A percentile compares a stretch with the other conserved stretches of the same genome.
Evolutionary conservation across 495 filamentous ascomycete species (phyloP).

Genomic region (Sordaria brevicollis): DNA sequence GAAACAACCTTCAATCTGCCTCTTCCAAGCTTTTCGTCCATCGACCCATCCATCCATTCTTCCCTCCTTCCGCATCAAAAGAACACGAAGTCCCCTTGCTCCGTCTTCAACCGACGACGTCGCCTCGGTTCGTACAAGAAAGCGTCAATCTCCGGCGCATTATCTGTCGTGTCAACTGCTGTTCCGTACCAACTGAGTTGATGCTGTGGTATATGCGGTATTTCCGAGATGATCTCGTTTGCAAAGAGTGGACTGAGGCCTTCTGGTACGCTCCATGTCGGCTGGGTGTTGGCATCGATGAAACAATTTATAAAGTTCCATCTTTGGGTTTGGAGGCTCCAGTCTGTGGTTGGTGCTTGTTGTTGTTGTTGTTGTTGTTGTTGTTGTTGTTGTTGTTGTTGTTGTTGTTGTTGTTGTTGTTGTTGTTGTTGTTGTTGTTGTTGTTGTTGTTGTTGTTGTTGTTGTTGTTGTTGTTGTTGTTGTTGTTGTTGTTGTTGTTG

Average conservation of each 20-base stretch:
- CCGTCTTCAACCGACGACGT: neutral
- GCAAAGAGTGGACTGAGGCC: no score
- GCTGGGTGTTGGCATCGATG: neutral
- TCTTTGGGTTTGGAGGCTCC: neutral
- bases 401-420: no score
- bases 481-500: no score
- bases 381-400: no score
- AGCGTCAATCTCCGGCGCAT: neutral
- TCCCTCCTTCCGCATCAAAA: neutral
- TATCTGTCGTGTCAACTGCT: neutral
- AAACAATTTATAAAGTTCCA: neutral
- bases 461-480: no score
- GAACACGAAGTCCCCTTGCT: neutral
- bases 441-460: no score
- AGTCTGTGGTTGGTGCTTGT: no score
- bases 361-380: no score
- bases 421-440: no score
- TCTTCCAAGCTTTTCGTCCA: no score
- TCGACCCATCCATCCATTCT: neutral
- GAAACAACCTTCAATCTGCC: no score
- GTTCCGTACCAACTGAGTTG: neutral
- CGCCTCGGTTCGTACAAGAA: neutral
- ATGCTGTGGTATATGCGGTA: neutral
- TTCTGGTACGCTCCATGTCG: neutral
- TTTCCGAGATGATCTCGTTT: neutral